Conservation (phyloP, 306 rosid species). For the Casuarina equisetifolia region DNA sequence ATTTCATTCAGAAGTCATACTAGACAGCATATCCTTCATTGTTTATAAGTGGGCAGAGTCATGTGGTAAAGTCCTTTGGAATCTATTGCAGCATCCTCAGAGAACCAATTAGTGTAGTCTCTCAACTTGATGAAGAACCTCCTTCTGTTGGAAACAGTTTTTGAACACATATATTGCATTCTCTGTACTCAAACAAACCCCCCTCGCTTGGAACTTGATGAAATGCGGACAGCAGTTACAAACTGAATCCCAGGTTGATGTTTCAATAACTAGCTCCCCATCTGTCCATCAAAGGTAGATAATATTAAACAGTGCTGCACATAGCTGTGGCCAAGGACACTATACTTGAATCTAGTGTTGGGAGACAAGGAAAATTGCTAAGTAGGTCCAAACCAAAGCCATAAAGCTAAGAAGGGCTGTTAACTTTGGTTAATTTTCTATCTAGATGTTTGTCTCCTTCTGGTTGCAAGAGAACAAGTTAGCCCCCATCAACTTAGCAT, state of each 20-base stretch:
- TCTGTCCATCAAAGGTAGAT: not conserved
- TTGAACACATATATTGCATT: slow-evolving; percentile 49
- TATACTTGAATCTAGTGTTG: not conserved
- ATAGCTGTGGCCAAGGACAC: not conserved
- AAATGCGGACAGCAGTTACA: slow-evolving; percentile 22
- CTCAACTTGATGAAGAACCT: slow-evolving; percentile 25
- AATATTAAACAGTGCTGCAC: not conserved
- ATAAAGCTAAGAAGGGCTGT: not conserved
- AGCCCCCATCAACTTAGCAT: not conserved
- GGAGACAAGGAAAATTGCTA: not conserved
- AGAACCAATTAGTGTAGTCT: slow-evolving; percentile 21
- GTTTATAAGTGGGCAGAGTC: slow-evolving; percentile 70
- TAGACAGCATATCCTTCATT: not conserved
- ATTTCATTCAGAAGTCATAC: no score
- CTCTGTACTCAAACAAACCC: slow-evolving; percentile 40
- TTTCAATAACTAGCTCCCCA: slow-evolving; percentile 24
- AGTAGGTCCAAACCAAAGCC: not conserved
- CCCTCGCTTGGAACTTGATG: slow-evolving; percentile 20
- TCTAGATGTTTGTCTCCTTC: not conserved
- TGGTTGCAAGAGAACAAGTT: not conserved
- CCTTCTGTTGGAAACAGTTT: slow-evolving; percentile 45
- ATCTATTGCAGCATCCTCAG: slow-evolving; percentile 35
- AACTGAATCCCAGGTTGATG: slow-evolving; percentile 21
- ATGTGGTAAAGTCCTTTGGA: slow-evolving; percentile 50
- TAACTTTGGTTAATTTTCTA: not conserved